Conservation (phyloP, 1,284 basidiomycete species). For the Malassezia arunalokei region DNA sequence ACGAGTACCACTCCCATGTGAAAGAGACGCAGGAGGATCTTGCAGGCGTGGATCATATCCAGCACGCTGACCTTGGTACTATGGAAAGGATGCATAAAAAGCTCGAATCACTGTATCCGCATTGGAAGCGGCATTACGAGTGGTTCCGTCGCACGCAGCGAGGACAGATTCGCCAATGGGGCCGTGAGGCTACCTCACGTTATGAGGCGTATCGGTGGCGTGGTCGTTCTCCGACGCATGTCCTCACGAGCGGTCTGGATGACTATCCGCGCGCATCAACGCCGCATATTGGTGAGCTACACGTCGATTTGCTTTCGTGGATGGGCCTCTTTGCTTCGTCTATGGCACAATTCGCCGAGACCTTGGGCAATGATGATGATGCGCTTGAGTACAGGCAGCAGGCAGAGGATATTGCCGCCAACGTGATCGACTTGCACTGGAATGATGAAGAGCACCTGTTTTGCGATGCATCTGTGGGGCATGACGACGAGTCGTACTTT, state of each 20-base stretch:
- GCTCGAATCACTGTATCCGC: conserved; percentile 64
- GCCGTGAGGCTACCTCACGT: conserved; percentile 64
- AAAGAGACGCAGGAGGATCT: conserved; percentile 11
- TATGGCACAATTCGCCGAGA: conserved; percentile 33
- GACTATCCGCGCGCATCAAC: conserved; percentile 74
- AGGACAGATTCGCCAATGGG: conserved; percentile 72
- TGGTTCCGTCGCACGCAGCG: conserved; percentile 90
- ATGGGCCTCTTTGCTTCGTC: conserved; percentile 60
- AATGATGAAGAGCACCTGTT: conserved; percentile 77
- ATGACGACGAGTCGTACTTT: conserved; percentile 74
- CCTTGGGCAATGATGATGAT: conserved; percentile 67
- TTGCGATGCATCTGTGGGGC: conserved; percentile 72
- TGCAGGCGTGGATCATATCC: conserved; percentile 3
- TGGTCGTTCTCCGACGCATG: conserved; percentile 71
- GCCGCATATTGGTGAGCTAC: conserved; percentile 78
- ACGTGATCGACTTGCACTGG: conserved; percentile 90
- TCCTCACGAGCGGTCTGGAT: conserved; percentile 84
- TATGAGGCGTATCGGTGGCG: conserved; percentile 87
- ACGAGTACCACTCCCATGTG: conserved; percentile 53
- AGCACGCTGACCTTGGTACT: conserved; percentile 8
- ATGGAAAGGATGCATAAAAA: conserved; percentile 49
- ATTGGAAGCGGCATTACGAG: conserved; percentile 76
- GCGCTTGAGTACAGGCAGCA: conserved; percentile 61
- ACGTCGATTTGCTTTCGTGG: conserved; percentile 84
- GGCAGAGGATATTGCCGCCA: conserved; percentile 65